These are phyloP conservation scores for Solanum lignicaule DNA, from an alignment of 257 asterid species.

Conservation along the genomic window DNA sequence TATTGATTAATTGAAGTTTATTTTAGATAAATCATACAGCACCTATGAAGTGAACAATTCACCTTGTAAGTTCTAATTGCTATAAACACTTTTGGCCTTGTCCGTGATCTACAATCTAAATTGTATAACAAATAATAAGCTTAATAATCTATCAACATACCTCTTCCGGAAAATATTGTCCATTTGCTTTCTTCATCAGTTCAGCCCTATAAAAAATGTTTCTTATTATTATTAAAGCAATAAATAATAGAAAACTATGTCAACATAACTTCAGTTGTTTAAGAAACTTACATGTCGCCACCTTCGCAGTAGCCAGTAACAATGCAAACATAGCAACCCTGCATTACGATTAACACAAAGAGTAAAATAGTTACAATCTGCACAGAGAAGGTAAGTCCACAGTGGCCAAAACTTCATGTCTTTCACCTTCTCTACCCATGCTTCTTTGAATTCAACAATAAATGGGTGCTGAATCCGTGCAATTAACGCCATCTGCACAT, in stretches of 20 bases:
- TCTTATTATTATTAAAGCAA: background rate
- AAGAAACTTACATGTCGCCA: conserved; percentile 82
- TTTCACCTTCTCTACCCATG: conserved; percentile 99
- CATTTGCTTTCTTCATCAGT: conserved; percentile 82
- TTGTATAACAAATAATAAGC: background rate
- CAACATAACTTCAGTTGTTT: background rate
- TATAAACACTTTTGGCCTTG: background rate
- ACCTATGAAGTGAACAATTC: background rate
- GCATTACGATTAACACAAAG: conserved; percentile 12
- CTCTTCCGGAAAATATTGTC: conserved; percentile 94
- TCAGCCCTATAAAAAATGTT: conserved; percentile 60
- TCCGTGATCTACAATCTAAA: background rate
- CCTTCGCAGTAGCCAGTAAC: conserved; percentile 99
- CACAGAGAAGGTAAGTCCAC: background rate
- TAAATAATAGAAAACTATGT: background rate
- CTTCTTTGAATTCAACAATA: conserved; percentile 96
- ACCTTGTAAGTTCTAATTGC: background rate
- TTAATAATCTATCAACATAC: conserved; percentile 14
- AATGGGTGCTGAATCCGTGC: conserved; percentile 87
- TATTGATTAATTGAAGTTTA: background rate
- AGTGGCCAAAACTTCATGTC: background rate
- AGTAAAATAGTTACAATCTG: background rate
- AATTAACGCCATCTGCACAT: conserved; percentile 91
- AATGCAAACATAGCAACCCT: conserved; percentile 99
- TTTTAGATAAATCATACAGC: background rate